These are phyloP conservation scores for Yamadazyma aaseri DNA, from an alignment of 1,139 yeast genomes.

Conservation along the genomic window DNA sequence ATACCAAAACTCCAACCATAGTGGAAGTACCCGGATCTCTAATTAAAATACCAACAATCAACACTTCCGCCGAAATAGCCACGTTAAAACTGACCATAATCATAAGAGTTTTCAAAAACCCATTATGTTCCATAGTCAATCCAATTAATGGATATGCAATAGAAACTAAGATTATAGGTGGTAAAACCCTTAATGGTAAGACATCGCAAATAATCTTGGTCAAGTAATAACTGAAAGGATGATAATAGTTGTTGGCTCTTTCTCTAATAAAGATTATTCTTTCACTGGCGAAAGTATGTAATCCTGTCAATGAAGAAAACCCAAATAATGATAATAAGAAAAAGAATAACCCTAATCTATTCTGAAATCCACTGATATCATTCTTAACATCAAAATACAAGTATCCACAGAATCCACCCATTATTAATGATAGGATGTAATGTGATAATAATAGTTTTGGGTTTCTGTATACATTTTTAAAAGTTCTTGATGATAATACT, in stretches of 20 bases:
- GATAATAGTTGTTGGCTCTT: constrained; percentile 90
- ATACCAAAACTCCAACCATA: constrained; percentile 77
- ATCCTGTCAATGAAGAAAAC: constrained; percentile 86
- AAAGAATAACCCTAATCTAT: constrained; percentile 88
- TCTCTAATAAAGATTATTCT: constrained; percentile 87
- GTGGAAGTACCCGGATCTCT: constrained; percentile 95
- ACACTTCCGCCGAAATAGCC: constrained; percentile 80
- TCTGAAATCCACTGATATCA: constrained; percentile 95
- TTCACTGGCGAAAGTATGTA: constrained; percentile 85
- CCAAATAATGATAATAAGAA: constrained; percentile 90
- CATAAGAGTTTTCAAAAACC: constrained; percentile 68
- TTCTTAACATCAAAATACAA: constrained; percentile 78
- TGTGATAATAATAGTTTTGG: constrained; percentile 84
- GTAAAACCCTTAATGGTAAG: constrained; percentile 82
- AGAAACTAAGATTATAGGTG: constrained; percentile 80
- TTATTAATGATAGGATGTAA: constrained; percentile 68
- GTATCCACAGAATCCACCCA: constrained; percentile 84
- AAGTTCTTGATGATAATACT: constrained; percentile 79
- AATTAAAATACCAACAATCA: constrained; percentile 81
- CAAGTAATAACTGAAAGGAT: constrained; percentile 78
- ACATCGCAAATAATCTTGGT: constrained; percentile 89
- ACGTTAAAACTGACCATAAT: constrained; percentile 80
- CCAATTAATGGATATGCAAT: constrained; percentile 94
- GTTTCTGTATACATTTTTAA: constrained; percentile 87
- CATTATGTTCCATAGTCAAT: constrained; percentile 71